phyloP scores from a whole-genome alignment of 192 early-diverging fungal genomes.

The Backusella westeae region DNA sequence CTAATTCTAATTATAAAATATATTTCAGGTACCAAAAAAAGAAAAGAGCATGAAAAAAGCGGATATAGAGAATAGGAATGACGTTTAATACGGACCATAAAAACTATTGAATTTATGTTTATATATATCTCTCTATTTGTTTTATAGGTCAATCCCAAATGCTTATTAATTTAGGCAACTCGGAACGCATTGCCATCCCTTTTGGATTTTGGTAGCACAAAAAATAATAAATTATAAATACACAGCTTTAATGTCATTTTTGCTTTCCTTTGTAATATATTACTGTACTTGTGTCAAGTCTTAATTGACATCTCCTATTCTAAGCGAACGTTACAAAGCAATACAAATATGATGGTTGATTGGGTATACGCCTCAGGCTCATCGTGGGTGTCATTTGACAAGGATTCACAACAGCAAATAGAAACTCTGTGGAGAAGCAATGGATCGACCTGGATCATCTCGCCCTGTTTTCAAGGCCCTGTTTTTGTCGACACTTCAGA shows the following conservation, averaged over 20 bases:
- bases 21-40: neutral
- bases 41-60: neutral
- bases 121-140: neutral
- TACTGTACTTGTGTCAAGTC: neutral
- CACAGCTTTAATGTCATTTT: neutral
- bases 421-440: conserved; percentile 10
- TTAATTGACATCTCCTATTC: neutral
- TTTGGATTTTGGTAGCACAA: neutral
- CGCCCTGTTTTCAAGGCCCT: neutral
- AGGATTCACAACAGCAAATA: conserved; percentile 7
- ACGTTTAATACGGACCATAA: neutral
- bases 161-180: conserved; percentile 3
- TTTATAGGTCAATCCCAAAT: neutral
- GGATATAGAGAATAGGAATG: neutral
- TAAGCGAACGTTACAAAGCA: neutral
- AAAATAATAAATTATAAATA: conserved; percentile 9
- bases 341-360: neutral
- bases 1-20: neutral
- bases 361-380: conserved; percentile 20
- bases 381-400: conserved; percentile 15
- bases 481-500: conserved; percentile 6
- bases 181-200: neutral
- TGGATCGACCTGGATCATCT: neutral
- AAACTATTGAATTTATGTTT: neutral
- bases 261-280: neutral